phyloP scores from a whole-genome alignment of 805 yeast genomes.

The Zygosaccharomyces bisporus region DNA sequence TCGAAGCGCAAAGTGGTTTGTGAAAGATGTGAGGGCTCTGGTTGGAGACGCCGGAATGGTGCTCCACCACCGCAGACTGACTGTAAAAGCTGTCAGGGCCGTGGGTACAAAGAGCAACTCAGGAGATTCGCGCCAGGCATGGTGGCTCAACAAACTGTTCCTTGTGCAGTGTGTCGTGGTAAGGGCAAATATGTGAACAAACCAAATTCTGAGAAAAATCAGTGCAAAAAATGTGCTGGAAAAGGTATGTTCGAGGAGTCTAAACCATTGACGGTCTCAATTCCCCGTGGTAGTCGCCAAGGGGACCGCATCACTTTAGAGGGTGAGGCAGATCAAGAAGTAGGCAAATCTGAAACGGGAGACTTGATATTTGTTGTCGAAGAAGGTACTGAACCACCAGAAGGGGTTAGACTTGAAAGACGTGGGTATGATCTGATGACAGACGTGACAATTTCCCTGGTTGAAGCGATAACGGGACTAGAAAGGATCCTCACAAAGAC shows the following conservation, averaged over 20 bases:
- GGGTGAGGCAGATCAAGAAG: slow-evolving; percentile 74
- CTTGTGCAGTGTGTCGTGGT: slow-evolving; percentile 70
- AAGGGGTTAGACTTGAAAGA: slow-evolving; percentile 44
- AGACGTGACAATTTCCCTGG: slow-evolving; percentile 55
- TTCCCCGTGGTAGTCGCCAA: slow-evolving; percentile 65
- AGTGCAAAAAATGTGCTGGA: slow-evolving; percentile 76
- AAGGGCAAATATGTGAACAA: slow-evolving; percentile 47
- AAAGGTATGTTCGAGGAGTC: slow-evolving; percentile 56
- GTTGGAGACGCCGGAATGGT: slow-evolving; percentile 46
- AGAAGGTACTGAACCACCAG: slow-evolving; percentile 43
- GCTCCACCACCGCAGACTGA: slow-evolving; percentile 42
- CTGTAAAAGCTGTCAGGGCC: slow-evolving; percentile 72
- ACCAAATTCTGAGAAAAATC: slow-evolving; percentile 47
- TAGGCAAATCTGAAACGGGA: slow-evolving; percentile 64
- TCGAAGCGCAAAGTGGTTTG: slow-evolving; percentile 73
- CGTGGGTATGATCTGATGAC: slow-evolving; percentile 63
- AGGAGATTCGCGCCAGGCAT: slow-evolving; percentile 71
- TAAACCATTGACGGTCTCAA: slow-evolving; percentile 70
- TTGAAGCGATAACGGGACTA: slow-evolving; percentile 85
- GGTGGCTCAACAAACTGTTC: slow-evolving; percentile 56
- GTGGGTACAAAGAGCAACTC: slow-evolving; percentile 58
- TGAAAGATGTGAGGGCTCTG: slow-evolving; percentile 67
- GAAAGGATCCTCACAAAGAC: slow-evolving; percentile 60
- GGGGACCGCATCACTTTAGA: slow-evolving; percentile 58
- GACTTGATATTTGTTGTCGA: slow-evolving; percentile 65